These are phyloP conservation scores for Chamaecyparis obtusa DNA, from an alignment of 75 land plant genomes.

Conservation along the genomic window DNA sequence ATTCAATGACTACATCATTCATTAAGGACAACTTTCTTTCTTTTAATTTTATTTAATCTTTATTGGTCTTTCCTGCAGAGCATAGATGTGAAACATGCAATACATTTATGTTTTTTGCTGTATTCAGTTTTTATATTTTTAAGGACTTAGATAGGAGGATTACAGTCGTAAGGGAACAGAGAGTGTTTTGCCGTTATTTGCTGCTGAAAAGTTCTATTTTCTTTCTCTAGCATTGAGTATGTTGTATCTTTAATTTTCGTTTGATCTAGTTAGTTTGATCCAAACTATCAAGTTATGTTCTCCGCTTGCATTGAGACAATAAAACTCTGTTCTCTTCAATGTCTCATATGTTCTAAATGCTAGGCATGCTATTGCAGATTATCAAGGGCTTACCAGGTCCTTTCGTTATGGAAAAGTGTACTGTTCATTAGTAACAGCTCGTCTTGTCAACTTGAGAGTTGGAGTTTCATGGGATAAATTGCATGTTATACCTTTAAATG, in stretches of 20 bases:
- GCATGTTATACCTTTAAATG: conserved; percentile 65
- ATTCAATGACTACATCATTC: too few relatives aligned
- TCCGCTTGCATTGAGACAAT: not conserved
- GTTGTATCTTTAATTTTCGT: not conserved
- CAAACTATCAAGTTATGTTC: not conserved
- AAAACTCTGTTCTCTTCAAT: not conserved
- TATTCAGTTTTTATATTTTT: not conserved
- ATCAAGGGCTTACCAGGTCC: conserved; percentile 88
- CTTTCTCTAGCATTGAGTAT: not conserved
- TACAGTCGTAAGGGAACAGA: not conserved
- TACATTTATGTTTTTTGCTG: not conserved
- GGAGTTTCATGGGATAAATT: conserved; percentile 84
- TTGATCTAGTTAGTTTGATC: not conserved
- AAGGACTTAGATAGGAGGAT: not conserved
- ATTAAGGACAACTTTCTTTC: not conserved
- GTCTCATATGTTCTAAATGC: not conserved
- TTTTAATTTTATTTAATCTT: not conserved
- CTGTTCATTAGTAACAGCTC: conserved; percentile 88
- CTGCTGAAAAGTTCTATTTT: not conserved
- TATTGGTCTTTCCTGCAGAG: not conserved
- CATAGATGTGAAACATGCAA: not conserved
- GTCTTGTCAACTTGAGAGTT: conserved; percentile 81
- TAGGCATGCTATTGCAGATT: conserved; percentile 54
- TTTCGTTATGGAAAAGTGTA: conserved; percentile 88
- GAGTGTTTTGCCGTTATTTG: not conserved